These are phyloP conservation scores for Hypoxylon sp. DNA, from an alignment of 2,329 filamentous ascomycete species.

Conservation along the genomic window DNA sequence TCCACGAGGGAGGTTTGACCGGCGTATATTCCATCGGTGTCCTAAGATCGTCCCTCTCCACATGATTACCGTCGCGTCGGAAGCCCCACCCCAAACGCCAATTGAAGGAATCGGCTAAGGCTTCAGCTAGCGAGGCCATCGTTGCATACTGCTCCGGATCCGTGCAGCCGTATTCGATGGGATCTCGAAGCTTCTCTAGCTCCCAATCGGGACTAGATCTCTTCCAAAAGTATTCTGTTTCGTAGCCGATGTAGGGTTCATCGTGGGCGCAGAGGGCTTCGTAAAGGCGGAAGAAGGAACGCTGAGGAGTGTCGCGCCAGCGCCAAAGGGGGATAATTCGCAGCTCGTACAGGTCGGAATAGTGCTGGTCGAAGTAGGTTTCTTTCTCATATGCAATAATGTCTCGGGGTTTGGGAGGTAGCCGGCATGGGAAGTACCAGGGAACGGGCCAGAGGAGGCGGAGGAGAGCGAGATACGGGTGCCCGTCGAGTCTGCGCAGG, in stretches of 20 bases:
- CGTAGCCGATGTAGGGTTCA: constrained; percentile 43
- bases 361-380: constrained; percentile 14
- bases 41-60: constrained; percentile 22
- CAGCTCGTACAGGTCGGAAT: constrained; percentile 25
- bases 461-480: constrained; percentile 19
- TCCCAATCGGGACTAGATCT: constrained; percentile 40
- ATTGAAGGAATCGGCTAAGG: constrained; percentile 42
- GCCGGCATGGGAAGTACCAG: constrained; percentile 15
- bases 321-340: constrained; percentile 30
- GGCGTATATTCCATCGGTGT: constrained; percentile 18
- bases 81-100: constrained; percentile 44
- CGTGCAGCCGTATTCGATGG: constrained; percentile 35
- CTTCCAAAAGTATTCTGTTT: constrained; percentile 48
- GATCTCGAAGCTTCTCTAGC: constrained; percentile 38
- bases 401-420: constrained; percentile 15
- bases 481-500: neutral
- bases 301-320: constrained; percentile 45
- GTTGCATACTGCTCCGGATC: constrained; percentile 44
- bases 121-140: constrained; percentile 44
- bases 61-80: constrained; percentile 27
- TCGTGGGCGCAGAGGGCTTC: constrained; percentile 47
- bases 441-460: constrained; percentile 24
- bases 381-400: constrained; percentile 8
- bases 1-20: constrained; percentile 9
- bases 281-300: constrained; percentile 47